A percentile compares a stretch with the other conserved stretches of the same genome.
Conservation (phyloP, 805 yeast species). For the Kazachstania bromeliacearum region DNA sequence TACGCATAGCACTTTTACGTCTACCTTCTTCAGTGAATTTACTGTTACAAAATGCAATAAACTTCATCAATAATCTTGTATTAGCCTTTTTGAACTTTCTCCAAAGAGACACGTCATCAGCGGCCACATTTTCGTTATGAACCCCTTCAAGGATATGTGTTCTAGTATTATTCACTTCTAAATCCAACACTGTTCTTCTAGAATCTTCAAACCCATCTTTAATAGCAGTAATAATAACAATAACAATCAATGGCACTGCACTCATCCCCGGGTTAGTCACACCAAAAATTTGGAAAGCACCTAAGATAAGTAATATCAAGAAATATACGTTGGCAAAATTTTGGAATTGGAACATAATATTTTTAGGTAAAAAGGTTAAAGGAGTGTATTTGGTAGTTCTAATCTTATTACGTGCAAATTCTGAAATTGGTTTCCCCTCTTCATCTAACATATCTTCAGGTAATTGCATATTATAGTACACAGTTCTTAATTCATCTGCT, state of each 20-base stretch:
- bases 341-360: slow-evolving; percentile 66
- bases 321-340: slow-evolving; percentile 89
- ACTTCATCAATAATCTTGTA: slow-evolving; percentile 24
- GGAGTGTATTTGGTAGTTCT: slow-evolving; percentile 96
- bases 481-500: slow-evolving; percentile 36
- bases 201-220: slow-evolving; percentile 80
- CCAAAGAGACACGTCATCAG: slow-evolving; percentile 59
- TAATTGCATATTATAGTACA: slow-evolving; percentile 50
- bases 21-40: slow-evolving; percentile 30
- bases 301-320: slow-evolving; percentile 66
- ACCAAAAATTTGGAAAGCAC: slow-evolving; percentile 69
- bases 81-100: slow-evolving; percentile 54
- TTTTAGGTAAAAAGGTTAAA: slow-evolving; percentile 76
- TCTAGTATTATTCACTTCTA: slow-evolving; percentile 65
- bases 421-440: slow-evolving; percentile 47
- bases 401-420: slow-evolving; percentile 82
- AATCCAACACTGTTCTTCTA: slow-evolving; percentile 58
- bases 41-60: slow-evolving; percentile 21
- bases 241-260: slow-evolving; percentile 71
- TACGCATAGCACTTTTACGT: slow-evolving; percentile 28
- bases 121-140: slow-evolving; percentile 50
- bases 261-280: slow-evolving; percentile 69
- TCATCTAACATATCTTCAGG: slow-evolving; percentile 53
- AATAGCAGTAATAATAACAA: slow-evolving; percentile 62
- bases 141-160: slow-evolving; percentile 55